These are phyloP conservation scores for Pisolithus albus DNA, from an alignment of 768 basidiomycete genomes.

Conservation along the genomic window DNA sequence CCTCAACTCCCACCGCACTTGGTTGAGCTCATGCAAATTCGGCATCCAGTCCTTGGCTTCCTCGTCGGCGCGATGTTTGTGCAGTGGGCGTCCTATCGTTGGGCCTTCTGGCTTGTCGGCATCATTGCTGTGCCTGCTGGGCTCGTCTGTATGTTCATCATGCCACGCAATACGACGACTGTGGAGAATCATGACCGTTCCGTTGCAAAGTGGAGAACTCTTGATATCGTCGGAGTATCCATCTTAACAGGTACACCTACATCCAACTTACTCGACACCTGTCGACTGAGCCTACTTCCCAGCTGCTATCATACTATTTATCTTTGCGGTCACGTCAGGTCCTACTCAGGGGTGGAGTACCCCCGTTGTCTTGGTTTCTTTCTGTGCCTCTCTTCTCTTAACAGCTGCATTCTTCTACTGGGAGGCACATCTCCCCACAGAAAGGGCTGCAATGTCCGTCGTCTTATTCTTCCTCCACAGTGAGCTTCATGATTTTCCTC, in stretches of 20 bases:
- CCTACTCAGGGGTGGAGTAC: constrained; percentile 44
- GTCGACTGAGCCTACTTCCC: neutral
- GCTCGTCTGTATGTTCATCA: constrained; percentile 25
- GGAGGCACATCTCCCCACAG: constrained; percentile 35
- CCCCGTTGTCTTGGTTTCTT: constrained; percentile 37
- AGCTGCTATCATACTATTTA: constrained; percentile 35
- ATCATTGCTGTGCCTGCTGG: constrained; percentile 32
- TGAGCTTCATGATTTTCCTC: neutral
- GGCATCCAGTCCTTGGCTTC: constrained; percentile 32
- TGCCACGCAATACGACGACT: constrained; percentile 23
- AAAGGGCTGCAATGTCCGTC: constrained; percentile 38
- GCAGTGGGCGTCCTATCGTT: constrained; percentile 35
- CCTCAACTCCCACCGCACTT: neutral
- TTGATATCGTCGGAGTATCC: constrained; percentile 35
- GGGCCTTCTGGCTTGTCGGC: constrained; percentile 46
- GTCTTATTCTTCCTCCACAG: neutral
- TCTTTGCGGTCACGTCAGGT: constrained; percentile 40
- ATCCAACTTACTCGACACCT: neutral
- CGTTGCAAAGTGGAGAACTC: constrained; percentile 20
- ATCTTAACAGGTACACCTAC: constrained; percentile 28
- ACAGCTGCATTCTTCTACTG: constrained; percentile 43
- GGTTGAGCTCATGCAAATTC: neutral
- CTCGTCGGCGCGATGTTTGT: constrained; percentile 40
- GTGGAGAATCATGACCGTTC: neutral
- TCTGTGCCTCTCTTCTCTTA: constrained; percentile 40